These are phyloP conservation scores for Lepidium aucheri DNA, from an alignment of 345 rosid genomes.

Conservation along the genomic window DNA sequence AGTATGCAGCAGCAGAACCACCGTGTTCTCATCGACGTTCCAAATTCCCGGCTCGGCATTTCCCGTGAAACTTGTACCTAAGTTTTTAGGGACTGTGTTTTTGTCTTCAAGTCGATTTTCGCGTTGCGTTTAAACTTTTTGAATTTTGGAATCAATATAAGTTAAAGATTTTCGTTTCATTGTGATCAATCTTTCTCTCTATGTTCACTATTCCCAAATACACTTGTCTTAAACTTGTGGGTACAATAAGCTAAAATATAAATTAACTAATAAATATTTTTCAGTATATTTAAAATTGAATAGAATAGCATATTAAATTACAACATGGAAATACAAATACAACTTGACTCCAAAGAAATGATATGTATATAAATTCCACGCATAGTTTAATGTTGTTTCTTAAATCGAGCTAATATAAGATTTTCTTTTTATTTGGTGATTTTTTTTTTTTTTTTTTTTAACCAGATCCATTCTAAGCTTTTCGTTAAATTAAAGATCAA, in stretches of 20 bases:
- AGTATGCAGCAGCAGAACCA: slow-evolving; percentile 98
- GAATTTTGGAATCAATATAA: neutral
- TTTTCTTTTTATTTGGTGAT: too few species aligned
- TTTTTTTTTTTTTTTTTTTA: too few species aligned
- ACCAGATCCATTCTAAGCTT: too few species aligned
- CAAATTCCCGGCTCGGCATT: slow-evolving; percentile 80
- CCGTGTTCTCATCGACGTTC: slow-evolving; percentile 64
- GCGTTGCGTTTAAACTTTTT: neutral
- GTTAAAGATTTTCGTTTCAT: neutral
- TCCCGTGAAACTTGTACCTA: slow-evolving; percentile 75
- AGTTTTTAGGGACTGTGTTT: neutral
- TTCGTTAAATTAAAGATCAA: too few species aligned
- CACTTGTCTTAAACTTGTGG: neutral
- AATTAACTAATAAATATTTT: too few species aligned
- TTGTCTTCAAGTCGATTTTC: neutral
- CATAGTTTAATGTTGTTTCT: too few species aligned
- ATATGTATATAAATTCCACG: too few species aligned
- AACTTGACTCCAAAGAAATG: too few species aligned
- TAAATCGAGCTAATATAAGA: too few species aligned
- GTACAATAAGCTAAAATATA: neutral
- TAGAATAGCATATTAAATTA: too few species aligned
- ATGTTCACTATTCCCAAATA: neutral
- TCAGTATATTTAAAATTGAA: too few species aligned
- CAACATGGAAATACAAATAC: too few species aligned
- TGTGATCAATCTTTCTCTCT: neutral